A percentile compares a stretch with the other conserved stretches of the same genome.
Evolutionary conservation across 2,329 filamentous ascomycete species (phyloP).

Genomic region (Delphinella strobiligena): DNA sequence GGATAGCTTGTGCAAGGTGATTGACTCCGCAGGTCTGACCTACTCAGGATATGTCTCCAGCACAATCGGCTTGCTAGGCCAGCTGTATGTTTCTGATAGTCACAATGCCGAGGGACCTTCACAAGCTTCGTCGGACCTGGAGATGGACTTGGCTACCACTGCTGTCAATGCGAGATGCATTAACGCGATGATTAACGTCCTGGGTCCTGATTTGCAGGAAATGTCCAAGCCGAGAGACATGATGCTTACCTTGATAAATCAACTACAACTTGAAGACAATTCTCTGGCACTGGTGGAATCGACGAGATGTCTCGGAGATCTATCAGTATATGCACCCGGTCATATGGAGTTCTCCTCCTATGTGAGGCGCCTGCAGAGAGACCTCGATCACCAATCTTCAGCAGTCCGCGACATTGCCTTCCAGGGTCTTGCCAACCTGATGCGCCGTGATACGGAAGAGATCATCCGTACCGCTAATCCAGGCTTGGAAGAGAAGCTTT

Average conservation of each 20-base stretch:
- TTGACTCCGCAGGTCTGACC: slow-evolving; percentile 82
- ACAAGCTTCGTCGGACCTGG: slow-evolving; percentile 76
- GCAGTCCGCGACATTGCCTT: slow-evolving; percentile 70
- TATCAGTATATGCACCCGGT: slow-evolving; percentile 82
- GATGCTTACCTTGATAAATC: slow-evolving; percentile 72
- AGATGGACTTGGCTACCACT: slow-evolving; percentile 70
- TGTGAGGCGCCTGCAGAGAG: slow-evolving; percentile 67
- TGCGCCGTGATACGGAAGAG: slow-evolving; percentile 80
- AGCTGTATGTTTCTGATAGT: slow-evolving; percentile 81
- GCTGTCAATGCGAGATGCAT: slow-evolving; percentile 78
- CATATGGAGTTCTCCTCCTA: slow-evolving; percentile 77
- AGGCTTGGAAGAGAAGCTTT: slow-evolving; percentile 80
- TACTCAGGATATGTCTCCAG: slow-evolving; percentile 86
- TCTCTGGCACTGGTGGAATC: slow-evolving; percentile 65
- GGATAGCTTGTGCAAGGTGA: slow-evolving; percentile 73
- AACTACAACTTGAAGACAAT: slow-evolving; percentile 62
- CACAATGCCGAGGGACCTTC: slow-evolving; percentile 77
- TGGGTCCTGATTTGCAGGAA: slow-evolving; percentile 91
- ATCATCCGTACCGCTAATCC: slow-evolving; percentile 64
- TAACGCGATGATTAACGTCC: slow-evolving; percentile 91
- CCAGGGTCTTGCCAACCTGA: slow-evolving; percentile 82
- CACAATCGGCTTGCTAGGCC: slow-evolving; percentile 84
- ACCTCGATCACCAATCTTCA: slow-evolving; percentile 57
- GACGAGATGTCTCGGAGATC: slow-evolving; percentile 74
- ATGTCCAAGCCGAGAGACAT: slow-evolving; percentile 83